Evolutionary conservation across 1,284 basidiomycete species (phyloP), one percentile per base, ranked within the genome.

Genomic region (Paramarasmius palmivorus): DNA sequence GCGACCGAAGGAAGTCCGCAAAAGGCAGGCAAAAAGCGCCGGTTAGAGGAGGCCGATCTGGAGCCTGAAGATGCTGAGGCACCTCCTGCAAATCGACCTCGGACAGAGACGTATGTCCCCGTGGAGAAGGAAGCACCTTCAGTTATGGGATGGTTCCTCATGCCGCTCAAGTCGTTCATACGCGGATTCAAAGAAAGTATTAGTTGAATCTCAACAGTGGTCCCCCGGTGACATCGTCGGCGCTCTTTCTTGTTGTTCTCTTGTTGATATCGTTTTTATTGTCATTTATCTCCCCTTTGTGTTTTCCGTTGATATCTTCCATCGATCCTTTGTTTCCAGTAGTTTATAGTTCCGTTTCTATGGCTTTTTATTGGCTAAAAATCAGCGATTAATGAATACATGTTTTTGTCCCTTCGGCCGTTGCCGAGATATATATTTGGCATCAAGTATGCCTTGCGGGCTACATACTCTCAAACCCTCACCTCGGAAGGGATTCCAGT

Each of bases 111-210:
- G 0, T 80, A 81, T 63, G 63, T 67, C 44, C 70, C 75, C 0
- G 70, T 76, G 2, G 61, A 71, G 54, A 69, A 69, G 49, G 77
- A 80, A 23, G 63, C 72, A 9, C 76, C 79, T 8, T 71, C 72
- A 39, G 60, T 74, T 39, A 61, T 82, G 52, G 78, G 77, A 39
- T 85, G 82, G 85, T 73, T 88, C 57, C 66, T 81, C 59, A 68
- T 78, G 39, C 86, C 85, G 2, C 73, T 88, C 67, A 77, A 78
- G 64, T 79, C 78, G 17, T 87, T 88, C 65, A 71, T 83, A 52
- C 73, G 76, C 58, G 86, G 85, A 12, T 86, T 88, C 70, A 78
- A 77, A 60, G 82, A 84, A 66, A 83, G 83, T 54, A 63, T 84
- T 58, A 45, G 60, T 63, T 47, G 36, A 34, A 64, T 54, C 55